A percentile compares a stretch with the other conserved stretches of the same genome.
phyloP scores from a whole-genome alignment of 805 yeast genomes.

The Kurtzmaniella cleridarum region DNA sequence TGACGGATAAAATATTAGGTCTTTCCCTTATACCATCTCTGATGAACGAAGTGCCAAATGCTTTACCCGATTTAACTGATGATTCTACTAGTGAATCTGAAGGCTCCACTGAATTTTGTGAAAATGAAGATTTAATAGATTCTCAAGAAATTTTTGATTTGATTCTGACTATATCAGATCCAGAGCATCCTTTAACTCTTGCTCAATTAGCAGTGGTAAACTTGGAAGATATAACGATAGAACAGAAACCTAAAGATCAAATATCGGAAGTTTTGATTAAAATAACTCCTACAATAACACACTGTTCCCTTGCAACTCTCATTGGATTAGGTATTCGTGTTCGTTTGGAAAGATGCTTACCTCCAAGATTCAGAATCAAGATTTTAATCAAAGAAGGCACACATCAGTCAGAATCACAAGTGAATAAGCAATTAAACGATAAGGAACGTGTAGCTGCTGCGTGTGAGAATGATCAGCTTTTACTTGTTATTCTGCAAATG shows the following conservation, averaged over 20 bases:
- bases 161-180: slow-evolving; percentile 84
- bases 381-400: slow-evolving; percentile 84
- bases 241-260: slow-evolving; percentile 21
- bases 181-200: slow-evolving; percentile 92
- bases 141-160: slow-evolving; percentile 86
- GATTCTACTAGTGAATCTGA: slow-evolving; percentile 10
- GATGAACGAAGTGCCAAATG: neutral
- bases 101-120: slow-evolving; percentile 24
- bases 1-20: slow-evolving; percentile 24
- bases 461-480: slow-evolving; percentile 89
- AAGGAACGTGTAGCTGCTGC: slow-evolving; percentile 98
- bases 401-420: slow-evolving; percentile 94
- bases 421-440: slow-evolving; percentile 93
- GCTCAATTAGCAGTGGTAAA: slow-evolving; percentile 95
- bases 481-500: slow-evolving; percentile 91
- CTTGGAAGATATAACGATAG: slow-evolving; percentile 69
- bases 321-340: slow-evolving; percentile 95
- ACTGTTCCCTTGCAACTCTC: slow-evolving; percentile 91
- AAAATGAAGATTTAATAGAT: slow-evolving; percentile 63
- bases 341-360: slow-evolving; percentile 81
- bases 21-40: slow-evolving; percentile 20
- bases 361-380: slow-evolving; percentile 74
- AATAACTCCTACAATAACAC: slow-evolving; percentile 97
- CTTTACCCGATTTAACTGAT: slow-evolving; percentile 2
- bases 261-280: slow-evolving; percentile 74